A percentile compares a stretch with the other conserved stretches of the same genome.
phyloP scores from a whole-genome alignment of 2,329 filamentous ascomycete species.

The Anthostomella pinea region DNA sequence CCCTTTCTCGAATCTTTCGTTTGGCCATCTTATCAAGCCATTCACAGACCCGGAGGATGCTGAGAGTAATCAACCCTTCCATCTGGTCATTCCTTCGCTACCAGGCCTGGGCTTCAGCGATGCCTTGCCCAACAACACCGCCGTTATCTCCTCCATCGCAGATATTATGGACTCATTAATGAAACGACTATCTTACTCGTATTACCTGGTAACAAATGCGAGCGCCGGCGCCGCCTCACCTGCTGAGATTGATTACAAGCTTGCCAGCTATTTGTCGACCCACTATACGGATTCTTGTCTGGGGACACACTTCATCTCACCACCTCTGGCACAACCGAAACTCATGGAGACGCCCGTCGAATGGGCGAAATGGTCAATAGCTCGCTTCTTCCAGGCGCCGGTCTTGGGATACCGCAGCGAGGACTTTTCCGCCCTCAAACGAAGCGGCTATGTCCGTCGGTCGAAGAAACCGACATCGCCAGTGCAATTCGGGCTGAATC shows the following conservation, averaged over 20 bases:
- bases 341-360: constrained; percentile 40
- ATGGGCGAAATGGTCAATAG: constrained; percentile 56
- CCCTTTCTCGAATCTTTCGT: constrained; percentile 61
- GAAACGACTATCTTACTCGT: constrained; percentile 55
- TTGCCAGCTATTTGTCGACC: constrained; percentile 47
- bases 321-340: constrained; percentile 50
- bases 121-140: constrained; percentile 47
- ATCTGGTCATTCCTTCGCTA: constrained; percentile 64
- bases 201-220: constrained; percentile 56
- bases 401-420: constrained; percentile 55
- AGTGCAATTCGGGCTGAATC: constrained; percentile 29
- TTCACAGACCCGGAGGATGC: constrained; percentile 52
- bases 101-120: constrained; percentile 68
- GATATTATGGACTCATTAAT: constrained; percentile 58
- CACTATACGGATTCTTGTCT: constrained; percentile 49
- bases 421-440: constrained; percentile 46
- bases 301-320: constrained; percentile 60
- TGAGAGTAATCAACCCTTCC: constrained; percentile 51
- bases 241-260: constrained; percentile 50
- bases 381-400: constrained; percentile 44
- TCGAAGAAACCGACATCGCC: constrained; percentile 18
- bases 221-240: constrained; percentile 45
- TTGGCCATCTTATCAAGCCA: constrained; percentile 52
- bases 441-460: constrained; percentile 15
- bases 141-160: constrained; percentile 52